Base-by-base conservation (phyloP, 202 grass and related monocot species). In the Elaeis oleifera region DNA sequence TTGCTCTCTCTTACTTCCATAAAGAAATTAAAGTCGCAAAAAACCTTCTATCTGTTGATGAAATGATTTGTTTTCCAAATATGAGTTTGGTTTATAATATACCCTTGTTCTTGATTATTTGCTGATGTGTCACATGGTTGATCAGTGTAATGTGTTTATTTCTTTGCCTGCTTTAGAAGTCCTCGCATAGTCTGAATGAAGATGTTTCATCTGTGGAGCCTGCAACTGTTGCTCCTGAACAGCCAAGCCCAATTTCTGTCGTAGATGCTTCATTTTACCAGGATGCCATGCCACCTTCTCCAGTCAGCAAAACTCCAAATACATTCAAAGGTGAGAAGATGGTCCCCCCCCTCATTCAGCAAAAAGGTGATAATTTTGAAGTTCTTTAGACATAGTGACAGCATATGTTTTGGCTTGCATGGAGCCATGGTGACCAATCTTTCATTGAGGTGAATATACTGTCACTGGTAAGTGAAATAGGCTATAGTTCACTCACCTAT, bases 181-280 rank as follows among this genome's bases (percentile, higher is more conserved):
- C 65, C 4, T 82, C 61, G 56, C 75, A 75, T 31, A 71, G 78
- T 84, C 81, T 74, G 68, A 97, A 74, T 73, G 81, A 77, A 68
- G 81, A 86, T 22, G 29, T 66, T 21, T 55, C 74, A 73, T 53
- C 75, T 58, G n/a, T 54, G 9, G 88, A 92, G 72, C 62, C 22
- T 55, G 62, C 70, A 70, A 53, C 74, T 70, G 22, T 67, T 72
- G 63, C 68, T 24, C 51, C 48, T 48, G 82, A 99, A 71, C 78
- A 82, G 57, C 85, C 80, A 56, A 94, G 80, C 71, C 88, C 88
- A 57, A 74, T 99, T 59, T 86, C 88, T 73, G 82, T 99, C 18
- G 77, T 89, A 63, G 88, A 99, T 62, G 58, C 58, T 54, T 77
- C 78, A 9, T 81, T 86, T 76, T 74, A 79, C 49, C 82, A 86